Conservation (phyloP, 148 eudicot species). For the Nepenthes gracilis region DNA sequence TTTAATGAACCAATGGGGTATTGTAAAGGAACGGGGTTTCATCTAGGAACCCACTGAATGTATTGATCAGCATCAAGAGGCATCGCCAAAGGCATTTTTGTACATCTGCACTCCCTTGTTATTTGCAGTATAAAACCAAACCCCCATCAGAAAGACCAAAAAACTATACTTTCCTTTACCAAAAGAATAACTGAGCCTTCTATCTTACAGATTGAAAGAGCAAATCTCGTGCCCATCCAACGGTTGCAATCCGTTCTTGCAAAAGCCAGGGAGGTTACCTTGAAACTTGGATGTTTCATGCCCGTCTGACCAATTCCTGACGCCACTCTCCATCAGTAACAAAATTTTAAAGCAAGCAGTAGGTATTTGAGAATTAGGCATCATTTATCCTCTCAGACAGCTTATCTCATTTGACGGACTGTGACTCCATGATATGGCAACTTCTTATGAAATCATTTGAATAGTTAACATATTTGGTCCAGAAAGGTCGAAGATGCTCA, state of each 20-base stretch:
- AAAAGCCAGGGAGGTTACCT: slow-evolving; percentile 13
- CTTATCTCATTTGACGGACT: slow-evolving; percentile 10
- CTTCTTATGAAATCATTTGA: slow-evolving; percentile 77
- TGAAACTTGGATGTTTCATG: slow-evolving; percentile 8
- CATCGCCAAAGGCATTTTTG: too few relatives aligned
- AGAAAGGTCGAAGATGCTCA: slow-evolving; percentile 95
- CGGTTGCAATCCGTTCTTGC: slow-evolving; percentile 13
- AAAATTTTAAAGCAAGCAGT: not conserved
- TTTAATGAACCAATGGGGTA: too few relatives aligned
- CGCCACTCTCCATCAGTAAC: slow-evolving; percentile 17
- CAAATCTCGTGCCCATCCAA: slow-evolving; percentile 34
- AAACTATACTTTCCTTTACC: slow-evolving; percentile 15
- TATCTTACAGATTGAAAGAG: slow-evolving; percentile 55
- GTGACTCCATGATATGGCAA: slow-evolving; percentile 92
- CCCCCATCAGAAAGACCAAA: slow-evolving; percentile 19
- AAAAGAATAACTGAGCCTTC: slow-evolving; percentile 25
- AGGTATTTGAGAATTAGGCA: slow-evolving; percentile 2
- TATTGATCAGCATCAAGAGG: too few relatives aligned
- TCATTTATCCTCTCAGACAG: slow-evolving; percentile 5
- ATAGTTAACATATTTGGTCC: slow-evolving; percentile 91
- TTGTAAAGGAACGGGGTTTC: too few relatives aligned
- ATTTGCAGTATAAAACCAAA: slow-evolving; percentile 19
- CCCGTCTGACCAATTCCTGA: slow-evolving; percentile 14
- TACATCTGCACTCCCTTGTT: slow-evolving; percentile 14
- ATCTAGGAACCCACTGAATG: too few relatives aligned